phyloP scores from a whole-genome alignment of 1,139 yeast species.

The Diutina catenulata region DNA sequence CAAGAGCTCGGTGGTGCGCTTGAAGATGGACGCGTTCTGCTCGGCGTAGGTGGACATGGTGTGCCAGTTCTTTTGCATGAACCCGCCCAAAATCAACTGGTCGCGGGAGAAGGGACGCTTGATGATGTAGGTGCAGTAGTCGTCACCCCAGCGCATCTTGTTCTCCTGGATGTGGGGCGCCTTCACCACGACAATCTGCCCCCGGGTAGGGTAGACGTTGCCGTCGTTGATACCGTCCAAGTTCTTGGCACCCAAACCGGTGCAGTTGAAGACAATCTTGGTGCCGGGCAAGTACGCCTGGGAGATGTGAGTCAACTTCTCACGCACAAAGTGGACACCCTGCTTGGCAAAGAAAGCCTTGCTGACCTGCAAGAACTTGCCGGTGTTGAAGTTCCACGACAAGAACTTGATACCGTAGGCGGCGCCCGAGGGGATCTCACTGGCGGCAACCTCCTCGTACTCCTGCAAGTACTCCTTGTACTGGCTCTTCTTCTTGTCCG shows the following conservation, averaged over 20 bases:
- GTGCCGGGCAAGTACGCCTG: conserved; percentile 29
- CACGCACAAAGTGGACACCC: conserved; percentile 40
- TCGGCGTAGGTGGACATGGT: conserved; percentile 32
- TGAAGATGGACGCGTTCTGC: conserved; percentile 47
- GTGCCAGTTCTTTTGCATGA: conserved; percentile 37
- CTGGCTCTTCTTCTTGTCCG: conserved; percentile 29
- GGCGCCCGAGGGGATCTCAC: conserved; percentile 8
- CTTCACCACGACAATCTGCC: conserved; percentile 52
- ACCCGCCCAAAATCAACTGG: conserved; percentile 4
- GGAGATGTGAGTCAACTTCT: conserved; percentile 35
- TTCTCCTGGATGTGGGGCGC: conserved; percentile 45
- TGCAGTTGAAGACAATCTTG: conserved; percentile 46
- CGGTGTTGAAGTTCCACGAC: conserved; percentile 62
- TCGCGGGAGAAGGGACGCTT: conserved; percentile 32
- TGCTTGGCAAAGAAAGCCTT: conserved; percentile 23
- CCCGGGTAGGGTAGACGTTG: conserved; percentile 49
- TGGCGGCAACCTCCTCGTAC: conserved; percentile 12
- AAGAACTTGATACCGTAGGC: conserved; percentile 25
- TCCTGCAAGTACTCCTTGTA: conserved; percentile 34
- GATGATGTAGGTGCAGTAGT: conserved; percentile 49
- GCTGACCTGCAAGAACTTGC: conserved; percentile 38
- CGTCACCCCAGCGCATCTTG: conserved; percentile 29
- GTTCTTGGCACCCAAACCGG: conserved; percentile 51
- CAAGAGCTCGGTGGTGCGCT: conserved; percentile 38
- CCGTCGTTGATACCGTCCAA: conserved; percentile 37